Percentiles rank a stretch among this genome's conserved stretches.
Conservation (phyloP, 2,329 filamentous ascomycete species). For the Epichloe hybrida region DNA sequence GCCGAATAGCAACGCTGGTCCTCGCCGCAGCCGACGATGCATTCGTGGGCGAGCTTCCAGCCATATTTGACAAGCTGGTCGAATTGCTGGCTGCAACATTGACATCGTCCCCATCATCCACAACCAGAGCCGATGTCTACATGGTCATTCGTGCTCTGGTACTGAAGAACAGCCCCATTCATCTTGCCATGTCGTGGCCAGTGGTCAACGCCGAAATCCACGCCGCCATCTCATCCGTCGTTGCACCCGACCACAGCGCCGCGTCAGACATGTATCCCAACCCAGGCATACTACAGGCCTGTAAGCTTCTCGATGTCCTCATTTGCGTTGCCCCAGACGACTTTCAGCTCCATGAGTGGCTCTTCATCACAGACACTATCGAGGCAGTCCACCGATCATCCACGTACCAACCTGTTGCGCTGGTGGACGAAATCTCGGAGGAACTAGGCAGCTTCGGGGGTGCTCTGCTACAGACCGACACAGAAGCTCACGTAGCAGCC, state of each 20-base stretch:
- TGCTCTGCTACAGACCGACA: conserved; percentile 22
- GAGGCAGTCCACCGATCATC: conserved; percentile 81
- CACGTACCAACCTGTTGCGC: conserved; percentile 53
- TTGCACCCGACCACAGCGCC: conserved; percentile 49
- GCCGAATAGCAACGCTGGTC: conserved; percentile 66
- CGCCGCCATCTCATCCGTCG: conserved; percentile 60
- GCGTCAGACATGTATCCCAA: conserved; percentile 64
- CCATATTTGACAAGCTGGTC: conserved; percentile 68
- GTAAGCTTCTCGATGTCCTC: conserved; percentile 84
- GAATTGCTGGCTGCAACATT: conserved; percentile 75
- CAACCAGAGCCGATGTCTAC: conserved; percentile 78
- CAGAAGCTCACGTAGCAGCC: conserved; percentile 22
- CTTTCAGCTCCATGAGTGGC: conserved; percentile 96
- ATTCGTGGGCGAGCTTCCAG: conserved; percentile 62
- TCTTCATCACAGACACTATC: conserved; percentile 93
- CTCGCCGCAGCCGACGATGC: conserved; percentile 65
- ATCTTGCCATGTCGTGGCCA: conserved; percentile 80
- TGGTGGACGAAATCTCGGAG: conserved; percentile 76
- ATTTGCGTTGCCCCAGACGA: conserved; percentile 81
- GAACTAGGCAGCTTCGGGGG: conserved; percentile 42
- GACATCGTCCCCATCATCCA: conserved; percentile 82
- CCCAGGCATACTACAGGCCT: conserved; percentile 70
- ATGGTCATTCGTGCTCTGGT: conserved; percentile 74
- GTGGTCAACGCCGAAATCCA: conserved; percentile 78
- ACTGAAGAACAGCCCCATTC: conserved; percentile 64